Percentiles rank a stretch among this genome's conserved stretches.
These are phyloP conservation scores for Thermochaetoides thermophila DNA, from an alignment of 495 filamentous ascomycete species.

Conservation along the genomic window DNA sequence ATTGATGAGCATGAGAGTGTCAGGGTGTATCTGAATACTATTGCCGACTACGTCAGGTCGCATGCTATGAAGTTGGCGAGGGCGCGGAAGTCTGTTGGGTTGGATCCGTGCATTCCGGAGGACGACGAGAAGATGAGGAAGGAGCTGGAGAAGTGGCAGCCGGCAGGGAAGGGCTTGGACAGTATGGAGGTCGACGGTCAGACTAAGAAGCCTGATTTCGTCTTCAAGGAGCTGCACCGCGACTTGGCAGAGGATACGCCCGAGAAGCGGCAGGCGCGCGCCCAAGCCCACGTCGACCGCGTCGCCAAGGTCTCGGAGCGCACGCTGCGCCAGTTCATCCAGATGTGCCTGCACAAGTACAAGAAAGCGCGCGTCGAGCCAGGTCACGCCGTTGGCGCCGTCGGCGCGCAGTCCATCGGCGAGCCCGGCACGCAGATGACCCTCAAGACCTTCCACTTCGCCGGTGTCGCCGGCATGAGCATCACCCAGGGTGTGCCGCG, in stretches of 20 bases:
- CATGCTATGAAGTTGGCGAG: slow-evolving; percentile 34
- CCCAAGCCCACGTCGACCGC: slow-evolving; percentile 38
- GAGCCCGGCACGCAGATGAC: slow-evolving; percentile 99
- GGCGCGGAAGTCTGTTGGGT: slow-evolving; percentile 27
- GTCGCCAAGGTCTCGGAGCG: slow-evolving; percentile 65
- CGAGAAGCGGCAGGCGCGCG: slow-evolving; percentile 2
- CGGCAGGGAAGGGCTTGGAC: neutral
- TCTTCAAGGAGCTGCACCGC: slow-evolving; percentile 1
- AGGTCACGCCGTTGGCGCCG: slow-evolving; percentile 92
- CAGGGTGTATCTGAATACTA: slow-evolving; percentile 63
- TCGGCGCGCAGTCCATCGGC: slow-evolving; percentile 94
- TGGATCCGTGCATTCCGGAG: slow-evolving; percentile 19
- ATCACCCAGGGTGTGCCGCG: slow-evolving; percentile 97
- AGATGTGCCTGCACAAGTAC: slow-evolving; percentile 77
- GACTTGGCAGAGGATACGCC: slow-evolving; percentile 1
- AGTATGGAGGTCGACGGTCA: slow-evolving; percentile 4
- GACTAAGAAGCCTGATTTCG: slow-evolving; percentile 2
- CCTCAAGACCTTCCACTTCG: slow-evolving; percentile 99
- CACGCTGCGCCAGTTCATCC: slow-evolving; percentile 61
- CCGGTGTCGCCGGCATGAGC: slow-evolving; percentile 97
- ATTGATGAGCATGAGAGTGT: slow-evolving; percentile 79
- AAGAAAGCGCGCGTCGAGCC: slow-evolving; percentile 79
- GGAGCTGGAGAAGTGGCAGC: slow-evolving; percentile 9
- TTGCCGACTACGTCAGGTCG: slow-evolving; percentile 49
- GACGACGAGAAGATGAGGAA: slow-evolving; percentile 6